Conservation (phyloP, 495 filamentous ascomycete species). For the Daldinia childiae region DNA sequence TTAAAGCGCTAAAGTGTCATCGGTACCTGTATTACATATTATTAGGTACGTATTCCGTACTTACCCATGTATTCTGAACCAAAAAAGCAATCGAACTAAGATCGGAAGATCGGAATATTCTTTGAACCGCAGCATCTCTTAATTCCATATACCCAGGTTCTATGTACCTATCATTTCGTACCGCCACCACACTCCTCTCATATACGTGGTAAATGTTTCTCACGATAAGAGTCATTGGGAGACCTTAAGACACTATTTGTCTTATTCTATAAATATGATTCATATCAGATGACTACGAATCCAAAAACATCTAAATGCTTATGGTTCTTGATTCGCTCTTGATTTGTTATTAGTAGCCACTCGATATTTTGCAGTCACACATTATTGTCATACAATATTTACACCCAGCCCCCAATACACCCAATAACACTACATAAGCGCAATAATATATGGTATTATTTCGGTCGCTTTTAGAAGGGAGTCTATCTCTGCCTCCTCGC, state of each 20-base stretch:
- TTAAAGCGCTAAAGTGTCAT: too few species aligned
- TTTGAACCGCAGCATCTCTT: constrained; percentile 21
- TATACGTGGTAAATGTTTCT: constrained; percentile 4
- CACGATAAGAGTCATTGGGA: constrained; percentile 4
- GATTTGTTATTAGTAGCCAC: neutral
- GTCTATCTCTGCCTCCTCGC: constrained; percentile 6
- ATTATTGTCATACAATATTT: constrained; percentile 3
- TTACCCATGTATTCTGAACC: too few species aligned
- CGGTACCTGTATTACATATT: too few species aligned
- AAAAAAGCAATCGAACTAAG: neutral
- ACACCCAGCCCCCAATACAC: neutral
- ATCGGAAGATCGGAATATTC: constrained; percentile 27
- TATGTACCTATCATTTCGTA: neutral
- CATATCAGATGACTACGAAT: neutral
- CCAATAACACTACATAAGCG: neutral
- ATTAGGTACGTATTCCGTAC: too few species aligned
- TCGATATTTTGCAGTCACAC: neutral
- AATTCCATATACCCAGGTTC: neutral
- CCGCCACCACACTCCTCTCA: neutral
- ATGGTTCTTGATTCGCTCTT: neutral
- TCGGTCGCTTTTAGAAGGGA: neutral
- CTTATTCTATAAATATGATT: neutral
- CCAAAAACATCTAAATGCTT: neutral
- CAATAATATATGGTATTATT: constrained; percentile 7
- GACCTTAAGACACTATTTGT: neutral